phyloP scores from a whole-genome alignment of 192 early-diverging fungal species.

The Allomyces arbusculus region DNA sequence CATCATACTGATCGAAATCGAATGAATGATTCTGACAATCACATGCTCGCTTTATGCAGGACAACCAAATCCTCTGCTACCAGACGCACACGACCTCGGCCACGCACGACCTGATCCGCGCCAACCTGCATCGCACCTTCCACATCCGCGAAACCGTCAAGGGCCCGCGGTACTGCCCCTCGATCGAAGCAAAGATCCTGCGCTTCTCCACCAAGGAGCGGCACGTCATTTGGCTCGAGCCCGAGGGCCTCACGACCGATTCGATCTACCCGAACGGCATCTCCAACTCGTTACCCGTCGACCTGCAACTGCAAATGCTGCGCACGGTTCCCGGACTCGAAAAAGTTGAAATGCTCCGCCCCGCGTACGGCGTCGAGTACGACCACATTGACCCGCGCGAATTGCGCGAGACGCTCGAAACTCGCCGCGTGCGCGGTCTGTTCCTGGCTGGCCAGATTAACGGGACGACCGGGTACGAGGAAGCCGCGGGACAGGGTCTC shows the following conservation, averaged over 20 bases:
- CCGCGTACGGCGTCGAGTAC: slow-evolving; percentile 71
- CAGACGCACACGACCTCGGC: slow-evolving; percentile 48
- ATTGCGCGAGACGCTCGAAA: slow-evolving; percentile 50
- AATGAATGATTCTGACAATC: too few relatives aligned
- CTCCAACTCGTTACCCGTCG: slow-evolving; percentile 64
- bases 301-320: slow-evolving; percentile 45
- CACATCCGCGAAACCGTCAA: slow-evolving; percentile 69
- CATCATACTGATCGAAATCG: neutral
- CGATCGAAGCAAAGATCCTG: slow-evolving; percentile 59
- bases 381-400: slow-evolving; percentile 69
- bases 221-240: slow-evolving; percentile 62
- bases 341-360: slow-evolving; percentile 46
- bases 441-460: slow-evolving; percentile 73
- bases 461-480: slow-evolving; percentile 71
- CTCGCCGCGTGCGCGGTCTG: slow-evolving; percentile 50
- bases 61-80: slow-evolving; percentile 48
- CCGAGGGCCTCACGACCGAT: slow-evolving; percentile 51
- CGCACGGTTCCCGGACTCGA: slow-evolving; percentile 53
- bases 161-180: slow-evolving; percentile 65
- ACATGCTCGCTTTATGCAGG: neutral
- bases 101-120: slow-evolving; percentile 43
- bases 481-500: slow-evolving; percentile 60
- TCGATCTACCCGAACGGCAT: slow-evolving; percentile 66
- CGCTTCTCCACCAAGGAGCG: slow-evolving; percentile 42
- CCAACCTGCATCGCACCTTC: slow-evolving; percentile 56